These are phyloP conservation scores for Thermothelomyces thermophilus DNA, from an alignment of 2,329 filamentous ascomycete species.

Conservation along the genomic window DNA sequence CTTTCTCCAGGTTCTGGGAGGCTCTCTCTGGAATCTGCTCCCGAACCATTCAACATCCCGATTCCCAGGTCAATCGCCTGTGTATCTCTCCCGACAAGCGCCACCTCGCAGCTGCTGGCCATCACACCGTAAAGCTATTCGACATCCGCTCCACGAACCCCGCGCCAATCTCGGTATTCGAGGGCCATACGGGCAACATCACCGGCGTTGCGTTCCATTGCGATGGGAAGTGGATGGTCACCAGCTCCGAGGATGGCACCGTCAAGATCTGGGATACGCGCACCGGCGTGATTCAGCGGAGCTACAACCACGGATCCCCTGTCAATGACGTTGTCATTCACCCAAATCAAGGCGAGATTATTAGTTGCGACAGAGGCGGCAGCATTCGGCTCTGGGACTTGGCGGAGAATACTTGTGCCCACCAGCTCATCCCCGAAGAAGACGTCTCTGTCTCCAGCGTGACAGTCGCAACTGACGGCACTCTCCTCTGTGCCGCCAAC, in stretches of 20 bases:
- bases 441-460: constrained; percentile 91
- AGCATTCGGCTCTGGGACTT: constrained; percentile 95
- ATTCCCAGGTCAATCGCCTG: constrained; percentile 96
- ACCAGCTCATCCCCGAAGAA: constrained; percentile 93
- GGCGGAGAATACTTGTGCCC: constrained; percentile 92
- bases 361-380: constrained; percentile 88
- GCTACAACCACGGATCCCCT: constrained; percentile 81
- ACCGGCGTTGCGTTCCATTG: constrained; percentile 97
- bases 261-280: constrained; percentile 97
- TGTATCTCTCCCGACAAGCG: constrained; percentile 98
- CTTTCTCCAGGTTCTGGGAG: constrained; percentile 79
- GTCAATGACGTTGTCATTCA: constrained; percentile 99
- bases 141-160: constrained; percentile 99
- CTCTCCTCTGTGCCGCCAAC: constrained; percentile 86
- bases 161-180: constrained; percentile 85
- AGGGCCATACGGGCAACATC: constrained; percentile 92
- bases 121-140: constrained; percentile 90
- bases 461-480: constrained; percentile 90
- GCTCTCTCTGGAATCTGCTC: constrained; percentile 96
- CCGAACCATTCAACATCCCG: constrained; percentile 93
- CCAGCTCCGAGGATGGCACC: constrained; percentile 90
- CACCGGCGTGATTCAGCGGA: constrained; percentile 78
- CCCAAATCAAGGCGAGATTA: constrained; percentile 96
- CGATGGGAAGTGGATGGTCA: constrained; percentile 99
- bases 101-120: constrained; percentile 74